Base-by-base conservation (phyloP, 139 green algal genomes). In the Zygnema circumcarinatum region DNA sequence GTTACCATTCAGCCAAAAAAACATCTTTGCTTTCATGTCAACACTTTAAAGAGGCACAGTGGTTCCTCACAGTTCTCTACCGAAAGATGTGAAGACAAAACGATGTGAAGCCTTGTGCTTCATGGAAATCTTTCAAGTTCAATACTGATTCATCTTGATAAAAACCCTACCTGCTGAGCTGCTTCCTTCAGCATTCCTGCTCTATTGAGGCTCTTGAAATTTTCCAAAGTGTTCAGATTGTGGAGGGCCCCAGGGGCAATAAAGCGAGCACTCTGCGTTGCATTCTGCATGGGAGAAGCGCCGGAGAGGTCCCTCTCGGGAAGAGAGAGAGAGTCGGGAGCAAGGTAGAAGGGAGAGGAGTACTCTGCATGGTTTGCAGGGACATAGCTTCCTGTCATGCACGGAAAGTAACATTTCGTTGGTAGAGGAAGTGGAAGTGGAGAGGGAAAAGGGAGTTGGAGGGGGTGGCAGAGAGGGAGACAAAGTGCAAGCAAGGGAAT, bases 141-240 rank as follows among this genome's bases (percentile, higher is more conserved):
- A n/a, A n/a, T n/a, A n/a, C n/a, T n/a, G n/a, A n/a, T n/a, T n/a
- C n/a, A n/a, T n/a, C n/a, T n/a, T n/a, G n/a, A n/a, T n/a, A n/a
- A n/a, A n/a, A n/a, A n/a, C n/a, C 33, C 11, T 29, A 35, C 32
- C 25, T 41, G 0, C 1, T 33, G 87, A 54, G 67, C 89, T 91
- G 86, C 36, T 38, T 53, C 69, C n/a, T 16, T 7, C 52, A 86
- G 38, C 2, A 82, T 52, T 1, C 56, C 73, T 69, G 35, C 69
- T 36, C 90, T 78, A 88, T 96, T 93, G 0, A 92, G 76, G 0
- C 41, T 67, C 25, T 88, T 91, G 84, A 98, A 94, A 0, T 79
- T 42, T 41, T 98, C 95, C 1, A 94, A 11, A 0, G 95, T 97
- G 93, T 98, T 98, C 53, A 93, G 67, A 67, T 94, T 92, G 7